phyloP scores from a whole-genome alignment of 805 yeast genomes.

The Saccharomyces mikatae region DNA sequence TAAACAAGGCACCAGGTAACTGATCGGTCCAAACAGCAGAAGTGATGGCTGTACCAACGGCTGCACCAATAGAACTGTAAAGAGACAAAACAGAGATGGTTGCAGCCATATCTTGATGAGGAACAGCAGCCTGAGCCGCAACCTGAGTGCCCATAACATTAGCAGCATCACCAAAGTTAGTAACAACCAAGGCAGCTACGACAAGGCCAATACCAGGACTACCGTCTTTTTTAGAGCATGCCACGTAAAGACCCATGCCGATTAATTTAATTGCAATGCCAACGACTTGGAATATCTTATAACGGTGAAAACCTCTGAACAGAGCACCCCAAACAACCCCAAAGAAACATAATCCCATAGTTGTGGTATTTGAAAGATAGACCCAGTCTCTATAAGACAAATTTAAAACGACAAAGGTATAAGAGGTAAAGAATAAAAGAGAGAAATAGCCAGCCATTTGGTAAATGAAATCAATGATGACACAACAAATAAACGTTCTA shows the following conservation, averaged over 20 bases:
- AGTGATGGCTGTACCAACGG: conserved; percentile 35
- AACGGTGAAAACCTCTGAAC: conserved; percentile 31
- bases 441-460: conserved; percentile 26
- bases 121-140: conserved; percentile 36
- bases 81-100: conserved; percentile 32
- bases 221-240: conserved; percentile 7
- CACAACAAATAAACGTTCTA: conserved; percentile 33
- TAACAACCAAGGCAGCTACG: conserved; percentile 29
- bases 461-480: conserved; percentile 30
- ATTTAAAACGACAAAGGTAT: conserved; percentile 28
- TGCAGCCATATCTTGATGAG: conserved; percentile 36
- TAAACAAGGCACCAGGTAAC: conserved; percentile 26
- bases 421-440: conserved; percentile 31
- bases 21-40: conserved; percentile 34
- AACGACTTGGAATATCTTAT: conserved; percentile 31
- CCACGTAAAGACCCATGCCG: conserved; percentile 27
- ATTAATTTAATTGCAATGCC: conserved; percentile 32
- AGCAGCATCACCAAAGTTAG: conserved; percentile 36
- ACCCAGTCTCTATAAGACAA: conserved; percentile 31
- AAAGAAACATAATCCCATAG: conserved; percentile 33
- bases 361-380: conserved; percentile 32
- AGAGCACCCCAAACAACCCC: conserved; percentile 33
- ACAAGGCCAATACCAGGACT: conserved; percentile 20
- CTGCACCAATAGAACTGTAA: conserved; percentile 32
- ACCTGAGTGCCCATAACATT: conserved; percentile 32